Base-by-base conservation (phyloP, 2,329 filamentous ascomycete species). In the Atkinsonella texensis region DNA sequence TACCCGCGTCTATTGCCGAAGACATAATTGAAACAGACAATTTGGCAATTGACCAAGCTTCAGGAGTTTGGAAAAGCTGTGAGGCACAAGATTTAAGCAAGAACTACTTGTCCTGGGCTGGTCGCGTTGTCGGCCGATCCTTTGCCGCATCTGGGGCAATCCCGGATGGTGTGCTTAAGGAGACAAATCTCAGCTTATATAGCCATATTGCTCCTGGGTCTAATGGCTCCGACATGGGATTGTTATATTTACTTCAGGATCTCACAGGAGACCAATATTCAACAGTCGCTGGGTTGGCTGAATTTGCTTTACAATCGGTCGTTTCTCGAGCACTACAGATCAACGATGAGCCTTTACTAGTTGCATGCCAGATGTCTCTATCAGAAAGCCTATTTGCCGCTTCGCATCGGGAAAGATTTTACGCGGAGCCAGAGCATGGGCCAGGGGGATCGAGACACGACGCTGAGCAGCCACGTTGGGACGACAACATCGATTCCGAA, bases 21-120 rank as follows among this genome's bases (percentile, higher is more conserved):
- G 87, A 94, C 62, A 76, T 89, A 32, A 74, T 94, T 28, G 80
- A 80, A 31, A 74, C 74, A 1, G 88, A 95, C 62, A 63, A 74
- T 15, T 74, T 81, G 43, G 83, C 88, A 11, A 65, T 79, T 12
- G 65, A 69, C 1, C 80, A 84, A 61, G 79, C 82, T 2, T 71
- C 81, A 12, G 78, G 82, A 17, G 75, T 96, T 0, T 93, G 85
- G 83, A 83, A 84, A 62, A 89, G 86, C 42, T 86, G 89, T 58
- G 75, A 79, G 53, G 74, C 78, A n/a, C 72, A 76, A 39, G 70
- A 77, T 1, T 72, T 84, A 15, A 85, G 82, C 52, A 70, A 78
- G 28, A 77, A 81, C 15, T 96, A 93, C 63, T 71, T 89, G 1
- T 71, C 87, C 1, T 98, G 94, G 94, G 86, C 87, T 44, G 90